Base-by-base conservation (phyloP, 176 grass and related monocot genomes). In the Juncus inflexus region DNA sequence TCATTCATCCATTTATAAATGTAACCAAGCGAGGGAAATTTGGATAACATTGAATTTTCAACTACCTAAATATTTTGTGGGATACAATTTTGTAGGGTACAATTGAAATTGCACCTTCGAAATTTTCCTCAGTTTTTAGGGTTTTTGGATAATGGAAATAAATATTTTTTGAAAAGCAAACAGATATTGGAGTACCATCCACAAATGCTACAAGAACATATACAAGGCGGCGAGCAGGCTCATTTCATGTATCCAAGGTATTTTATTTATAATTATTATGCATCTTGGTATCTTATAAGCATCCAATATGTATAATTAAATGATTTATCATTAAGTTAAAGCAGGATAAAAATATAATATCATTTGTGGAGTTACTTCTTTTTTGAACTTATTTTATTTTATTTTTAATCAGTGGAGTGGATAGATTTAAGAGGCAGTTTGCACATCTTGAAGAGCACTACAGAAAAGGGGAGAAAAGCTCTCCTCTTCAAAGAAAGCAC, bases 171-270 rank as follows among this genome's bases (percentile, higher is more conserved):
- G 83, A 72, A 76, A 86, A 89, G 77, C 65, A 86, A 89, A 91
- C 85, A 97, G 94, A 97, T 97, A 86, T 79, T 97, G 69, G 88
- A 89, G 83, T 90, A 90, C 65, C 91, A 96, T 85, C 91, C 84
- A 19, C 78, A 87, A 65, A 96, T 90, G 91, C 84, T 90, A 71
- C 78, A 90, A 53, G 91, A 88, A 42, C 90, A 86, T 73, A 75
- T 86, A 5, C 35, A 62, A 70, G 91, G 84, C 60, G 87, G 62
- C 72, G 87, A 86, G 40, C 84, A 90, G 6, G 81, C 73, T 81
- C 84, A 79, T 72, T 96, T 96, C 66, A 81, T 96, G 55, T 96
- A 96, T 75, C 91, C 91, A 55, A 96, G 87, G 91, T 96, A 45
- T 66, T 70, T 40, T 10, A 9, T 42, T 65, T 56, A 38, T 55